Conservation (phyloP, 306 rosid genomes). For the Sindora glabra region DNA sequence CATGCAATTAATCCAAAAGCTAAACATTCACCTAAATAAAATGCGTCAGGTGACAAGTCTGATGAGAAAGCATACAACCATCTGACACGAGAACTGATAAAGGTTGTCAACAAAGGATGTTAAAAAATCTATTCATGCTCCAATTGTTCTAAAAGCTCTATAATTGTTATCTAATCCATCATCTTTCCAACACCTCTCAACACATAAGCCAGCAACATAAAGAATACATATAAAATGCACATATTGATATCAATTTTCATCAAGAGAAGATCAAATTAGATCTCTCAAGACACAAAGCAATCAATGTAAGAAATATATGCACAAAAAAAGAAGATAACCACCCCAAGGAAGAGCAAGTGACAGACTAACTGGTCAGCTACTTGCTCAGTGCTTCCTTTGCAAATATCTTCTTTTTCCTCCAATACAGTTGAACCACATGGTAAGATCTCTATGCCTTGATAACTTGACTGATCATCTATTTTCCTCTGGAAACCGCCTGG, state of each 20-base stretch:
- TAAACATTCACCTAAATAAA: too few species aligned
- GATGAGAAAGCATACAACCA: too few species aligned
- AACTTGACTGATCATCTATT: slow-evolving; percentile 21
- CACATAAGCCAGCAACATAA: neutral
- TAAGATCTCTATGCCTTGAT: slow-evolving; percentile 29
- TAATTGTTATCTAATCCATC: too few species aligned
- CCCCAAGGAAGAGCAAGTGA: neutral
- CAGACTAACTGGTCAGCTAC: slow-evolving; percentile 37
- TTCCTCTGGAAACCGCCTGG: slow-evolving; percentile 6
- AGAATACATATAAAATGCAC: neutral
- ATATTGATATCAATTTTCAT: neutral
- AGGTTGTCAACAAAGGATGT: too few species aligned
- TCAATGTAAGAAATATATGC: neutral
- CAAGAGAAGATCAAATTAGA: neutral
- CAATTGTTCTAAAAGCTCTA: too few species aligned
- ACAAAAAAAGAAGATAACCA: neutral
- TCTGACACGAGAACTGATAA: too few species aligned
- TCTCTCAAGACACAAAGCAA: neutral
- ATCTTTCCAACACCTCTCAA: too few species aligned
- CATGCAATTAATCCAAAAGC: too few species aligned
- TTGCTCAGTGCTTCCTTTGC: slow-evolving; percentile 22
- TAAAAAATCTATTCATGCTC: too few species aligned
- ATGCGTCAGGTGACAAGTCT: too few species aligned
- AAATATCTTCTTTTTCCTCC: slow-evolving; percentile 24
- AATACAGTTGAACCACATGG: slow-evolving; percentile 21